phyloP scores from a whole-genome alignment of 345 rosid species.

The Salix exigua region DNA sequence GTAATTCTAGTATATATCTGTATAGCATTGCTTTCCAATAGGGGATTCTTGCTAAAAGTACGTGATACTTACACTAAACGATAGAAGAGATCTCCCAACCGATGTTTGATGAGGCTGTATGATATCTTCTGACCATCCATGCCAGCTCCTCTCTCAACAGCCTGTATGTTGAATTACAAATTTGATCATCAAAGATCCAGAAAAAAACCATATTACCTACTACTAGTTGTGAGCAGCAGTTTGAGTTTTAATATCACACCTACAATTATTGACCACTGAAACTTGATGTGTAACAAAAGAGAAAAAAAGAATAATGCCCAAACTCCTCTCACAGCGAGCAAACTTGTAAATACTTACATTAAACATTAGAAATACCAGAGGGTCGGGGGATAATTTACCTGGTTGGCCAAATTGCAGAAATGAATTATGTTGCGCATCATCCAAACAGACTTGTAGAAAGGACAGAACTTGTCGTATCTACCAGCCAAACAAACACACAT shows the following conservation, averaged over 20 bases:
- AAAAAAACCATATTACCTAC: background rate
- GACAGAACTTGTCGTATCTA: slow-evolving; percentile 97
- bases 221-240: background rate
- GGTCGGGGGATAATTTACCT: slow-evolving; percentile 40
- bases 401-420: slow-evolving; percentile 91
- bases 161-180: slow-evolving; percentile 40
- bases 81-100: slow-evolving; percentile 95
- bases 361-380: background rate
- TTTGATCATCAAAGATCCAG: background rate
- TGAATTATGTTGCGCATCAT: slow-evolving; percentile 99
- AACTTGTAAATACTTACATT: background rate
- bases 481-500: slow-evolving; percentile 12
- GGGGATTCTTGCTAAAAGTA: background rate
- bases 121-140: slow-evolving; percentile 99
- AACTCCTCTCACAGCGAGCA: background rate
- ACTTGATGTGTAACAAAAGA: background rate
- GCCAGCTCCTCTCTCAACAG: slow-evolving; percentile 95
- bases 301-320: background rate
- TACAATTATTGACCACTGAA: background rate
- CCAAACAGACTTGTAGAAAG: slow-evolving; percentile 99
- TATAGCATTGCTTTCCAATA: no score
- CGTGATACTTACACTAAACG: slow-evolving; percentile 65
- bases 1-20: background rate
- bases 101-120: slow-evolving; percentile 88
- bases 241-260: background rate